Evolutionary conservation across 495 filamentous ascomycete species (phyloP).

Genomic region (Annulohypoxylon bovei): DNA sequence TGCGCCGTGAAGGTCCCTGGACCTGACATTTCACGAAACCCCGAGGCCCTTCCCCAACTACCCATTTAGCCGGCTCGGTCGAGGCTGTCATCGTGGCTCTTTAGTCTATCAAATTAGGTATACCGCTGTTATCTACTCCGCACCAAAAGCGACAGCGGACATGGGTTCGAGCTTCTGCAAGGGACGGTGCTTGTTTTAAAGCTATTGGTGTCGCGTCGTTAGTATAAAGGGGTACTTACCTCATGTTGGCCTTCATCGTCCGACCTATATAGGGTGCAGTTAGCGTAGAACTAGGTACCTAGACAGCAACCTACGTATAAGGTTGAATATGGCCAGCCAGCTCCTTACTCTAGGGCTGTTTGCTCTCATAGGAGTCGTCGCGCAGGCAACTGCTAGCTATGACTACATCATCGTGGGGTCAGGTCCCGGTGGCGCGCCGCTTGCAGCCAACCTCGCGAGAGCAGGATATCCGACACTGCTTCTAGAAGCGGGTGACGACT

Average conservation of each 20-base stretch:
- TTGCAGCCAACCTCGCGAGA: constrained; percentile 69
- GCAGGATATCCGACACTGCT: constrained; percentile 69
- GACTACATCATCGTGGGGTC: constrained; percentile 75
- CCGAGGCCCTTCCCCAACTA: constrained; percentile 34
- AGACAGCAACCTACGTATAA: not conserved
- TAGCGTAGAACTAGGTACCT: not conserved
- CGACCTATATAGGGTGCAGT: not conserved
- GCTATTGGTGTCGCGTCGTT: not conserved
- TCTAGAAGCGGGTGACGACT: constrained; percentile 72
- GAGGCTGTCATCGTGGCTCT: constrained; percentile 1
- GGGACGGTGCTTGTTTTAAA: not conserved
- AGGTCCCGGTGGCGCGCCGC: constrained; percentile 71
- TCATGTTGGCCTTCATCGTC: not conserved
- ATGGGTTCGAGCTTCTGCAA: constrained; percentile 19
- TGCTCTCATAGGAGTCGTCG: constrained; percentile 41
- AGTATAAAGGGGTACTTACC: constrained; percentile 25
- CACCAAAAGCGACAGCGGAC: constrained; percentile 18
- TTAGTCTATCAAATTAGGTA: not conserved
- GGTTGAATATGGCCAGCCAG: constrained; percentile 32
- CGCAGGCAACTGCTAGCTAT: constrained; percentile 50
- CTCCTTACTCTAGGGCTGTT: constrained; percentile 41
- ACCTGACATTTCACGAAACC: constrained; percentile 4
- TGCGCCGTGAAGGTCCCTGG: not conserved
- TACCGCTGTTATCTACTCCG: constrained; percentile 24
- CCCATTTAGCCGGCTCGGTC: constrained; percentile 41